These are phyloP conservation scores for Mycosphaerelloides madeirae DNA, from an alignment of 2,329 filamentous ascomycete species.

Conservation along the genomic window DNA sequence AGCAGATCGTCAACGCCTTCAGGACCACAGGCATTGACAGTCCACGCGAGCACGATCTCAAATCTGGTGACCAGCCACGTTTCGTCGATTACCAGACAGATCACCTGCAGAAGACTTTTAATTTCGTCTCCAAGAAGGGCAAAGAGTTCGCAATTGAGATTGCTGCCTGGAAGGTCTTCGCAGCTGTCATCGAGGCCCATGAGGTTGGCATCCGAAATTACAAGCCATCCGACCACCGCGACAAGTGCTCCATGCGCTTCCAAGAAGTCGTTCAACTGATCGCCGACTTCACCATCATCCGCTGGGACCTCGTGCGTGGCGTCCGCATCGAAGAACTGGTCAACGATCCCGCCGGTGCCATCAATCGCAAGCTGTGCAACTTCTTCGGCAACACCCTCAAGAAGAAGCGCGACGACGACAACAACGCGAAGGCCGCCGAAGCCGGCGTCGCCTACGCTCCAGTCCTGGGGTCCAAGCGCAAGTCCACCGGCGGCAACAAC, in stretches of 20 bases:
- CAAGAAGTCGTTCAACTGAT: background rate
- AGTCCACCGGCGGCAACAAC: background rate
- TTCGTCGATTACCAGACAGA: background rate
- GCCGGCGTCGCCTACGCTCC: background rate
- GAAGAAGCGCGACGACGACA: conserved; percentile 1
- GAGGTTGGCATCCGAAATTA: background rate
- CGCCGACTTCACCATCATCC: conserved; percentile 5
- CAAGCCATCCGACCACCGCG: background rate
- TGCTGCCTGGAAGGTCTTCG: background rate
- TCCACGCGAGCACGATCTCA: background rate
- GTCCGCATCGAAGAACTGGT: conserved; percentile 1
- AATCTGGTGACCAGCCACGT: background rate
- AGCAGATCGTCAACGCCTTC: conserved; percentile 3
- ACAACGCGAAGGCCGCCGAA: background rate
- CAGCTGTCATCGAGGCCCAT: background rate
- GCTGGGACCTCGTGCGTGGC: conserved; percentile 1
- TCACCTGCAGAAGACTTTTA: background rate
- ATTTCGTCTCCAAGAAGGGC: background rate
- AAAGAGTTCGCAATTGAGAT: background rate
- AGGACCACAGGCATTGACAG: background rate
- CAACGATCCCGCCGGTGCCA: background rate
- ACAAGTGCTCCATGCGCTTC: conserved; percentile 1
- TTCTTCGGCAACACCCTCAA: conserved; percentile 1
- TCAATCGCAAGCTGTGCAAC: background rate
- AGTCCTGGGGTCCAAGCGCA: background rate